These are phyloP conservation scores for Chytridium lagenaria DNA, from an alignment of 371 early-diverging fungal genomes.

Conservation along the genomic window DNA sequence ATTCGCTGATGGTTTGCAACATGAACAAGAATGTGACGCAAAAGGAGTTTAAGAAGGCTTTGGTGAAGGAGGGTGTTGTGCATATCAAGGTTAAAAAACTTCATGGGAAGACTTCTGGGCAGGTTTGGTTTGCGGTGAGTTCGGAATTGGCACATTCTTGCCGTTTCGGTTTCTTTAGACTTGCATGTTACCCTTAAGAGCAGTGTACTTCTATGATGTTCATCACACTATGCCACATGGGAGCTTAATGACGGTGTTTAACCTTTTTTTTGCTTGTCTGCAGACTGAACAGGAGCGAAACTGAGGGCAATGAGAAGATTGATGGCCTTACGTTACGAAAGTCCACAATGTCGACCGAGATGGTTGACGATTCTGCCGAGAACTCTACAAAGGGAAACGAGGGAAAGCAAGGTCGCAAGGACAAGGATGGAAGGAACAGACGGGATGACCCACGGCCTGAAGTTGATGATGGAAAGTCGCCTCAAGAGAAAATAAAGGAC, in stretches of 20 bases:
- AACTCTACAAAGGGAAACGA: background rate
- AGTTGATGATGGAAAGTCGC: slow-evolving; percentile 54
- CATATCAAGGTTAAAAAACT: slow-evolving; percentile 52
- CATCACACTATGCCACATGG: too few relatives aligned
- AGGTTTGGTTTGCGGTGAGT: slow-evolving; percentile 55
- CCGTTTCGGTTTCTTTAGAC: too few relatives aligned
- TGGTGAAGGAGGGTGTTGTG: slow-evolving; percentile 21
- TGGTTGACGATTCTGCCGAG: slow-evolving; percentile 25
- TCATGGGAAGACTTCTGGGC: slow-evolving; percentile 56
- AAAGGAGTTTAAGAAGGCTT: slow-evolving; percentile 41
- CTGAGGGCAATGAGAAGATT: slow-evolving; percentile 50
- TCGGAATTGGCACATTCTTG: too few relatives aligned
- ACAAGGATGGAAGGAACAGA: background rate
- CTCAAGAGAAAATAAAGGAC: slow-evolving; percentile 68
- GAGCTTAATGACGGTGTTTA: too few relatives aligned
- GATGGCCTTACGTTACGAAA: slow-evolving; percentile 51
- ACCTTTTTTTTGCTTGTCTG: background rate
- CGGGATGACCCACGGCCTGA: slow-evolving; percentile 13
- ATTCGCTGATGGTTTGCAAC: slow-evolving; percentile 36
- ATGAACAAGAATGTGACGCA: slow-evolving; percentile 33
- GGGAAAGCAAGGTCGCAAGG: background rate
- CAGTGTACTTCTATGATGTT: too few relatives aligned
- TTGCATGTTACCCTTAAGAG: too few relatives aligned
- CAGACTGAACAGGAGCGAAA: slow-evolving; percentile 36
- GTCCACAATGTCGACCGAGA: slow-evolving; percentile 44